phyloP scores from a whole-genome alignment of 805 yeast genomes.

The Yarrowia yakushimensis region DNA sequence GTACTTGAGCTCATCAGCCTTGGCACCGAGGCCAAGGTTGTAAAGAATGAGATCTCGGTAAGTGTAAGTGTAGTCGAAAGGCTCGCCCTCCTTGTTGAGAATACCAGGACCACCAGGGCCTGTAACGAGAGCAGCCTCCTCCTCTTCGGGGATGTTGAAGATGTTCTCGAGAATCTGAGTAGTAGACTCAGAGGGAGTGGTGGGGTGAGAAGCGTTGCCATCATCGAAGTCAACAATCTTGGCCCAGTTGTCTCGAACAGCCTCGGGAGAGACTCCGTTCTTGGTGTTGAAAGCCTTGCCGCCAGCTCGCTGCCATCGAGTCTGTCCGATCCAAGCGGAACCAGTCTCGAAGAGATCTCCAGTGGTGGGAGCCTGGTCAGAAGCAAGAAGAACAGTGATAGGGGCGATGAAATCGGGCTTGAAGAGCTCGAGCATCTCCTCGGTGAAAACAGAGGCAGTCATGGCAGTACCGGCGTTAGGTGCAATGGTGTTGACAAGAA shows the following conservation, averaged over 20 bases:
- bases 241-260: conserved; percentile 62
- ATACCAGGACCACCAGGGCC: conserved; percentile 48
- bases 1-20: conserved; percentile 68
- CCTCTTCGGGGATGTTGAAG: conserved; percentile 43
- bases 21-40: conserved; percentile 87
- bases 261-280: conserved; percentile 58
- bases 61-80: conserved; percentile 53
- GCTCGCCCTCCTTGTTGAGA: conserved; percentile 42
- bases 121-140: conserved; percentile 43
- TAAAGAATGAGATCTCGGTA: conserved; percentile 74
- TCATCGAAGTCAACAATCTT: conserved; percentile 62
- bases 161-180: conserved; percentile 64
- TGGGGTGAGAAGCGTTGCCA: conserved; percentile 52
- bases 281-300: conserved; percentile 61
- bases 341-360: conserved; percentile 91
- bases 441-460: conserved; percentile 84
- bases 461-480: conserved; percentile 98
- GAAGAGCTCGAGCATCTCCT: conserved; percentile 74
- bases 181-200: conserved; percentile 69
- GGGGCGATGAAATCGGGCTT: conserved; percentile 92
- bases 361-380: conserved; percentile 65
- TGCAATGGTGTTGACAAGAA: conserved; percentile 78
- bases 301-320: conserved; percentile 91
- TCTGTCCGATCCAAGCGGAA: conserved; percentile 93
- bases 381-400: conserved; percentile 70